These are phyloP conservation scores for Alloteropsis angusta DNA, from an alignment of 202 grass and related monocot species.

Conservation along the genomic window DNA sequence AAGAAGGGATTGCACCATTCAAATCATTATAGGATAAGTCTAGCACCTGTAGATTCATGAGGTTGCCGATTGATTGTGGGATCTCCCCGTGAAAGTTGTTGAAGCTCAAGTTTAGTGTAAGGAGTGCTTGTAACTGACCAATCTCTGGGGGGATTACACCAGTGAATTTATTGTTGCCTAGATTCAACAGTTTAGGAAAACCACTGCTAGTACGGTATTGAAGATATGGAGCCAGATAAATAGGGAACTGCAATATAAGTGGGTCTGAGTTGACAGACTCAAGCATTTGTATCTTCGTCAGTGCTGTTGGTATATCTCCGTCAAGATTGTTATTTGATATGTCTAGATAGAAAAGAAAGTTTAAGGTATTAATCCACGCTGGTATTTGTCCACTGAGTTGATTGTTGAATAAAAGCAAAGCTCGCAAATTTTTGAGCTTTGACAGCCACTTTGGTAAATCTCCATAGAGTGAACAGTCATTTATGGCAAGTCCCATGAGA, in stretches of 20 bases:
- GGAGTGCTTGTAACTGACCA: slow-evolving; percentile 25
- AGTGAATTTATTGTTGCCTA: slow-evolving; percentile 26
- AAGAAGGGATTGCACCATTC: slow-evolving; percentile 12
- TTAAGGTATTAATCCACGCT: slow-evolving; percentile 28
- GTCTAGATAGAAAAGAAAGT: slow-evolving; percentile 41
- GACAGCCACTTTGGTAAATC: slow-evolving; percentile 49
- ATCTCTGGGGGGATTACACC: slow-evolving; percentile 43
- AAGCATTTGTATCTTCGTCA: slow-evolving; percentile 32
- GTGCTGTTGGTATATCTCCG: slow-evolving; percentile 42
- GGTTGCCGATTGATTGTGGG: slow-evolving; percentile 25
- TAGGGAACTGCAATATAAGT: not conserved
- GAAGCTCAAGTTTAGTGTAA: slow-evolving; percentile 40
- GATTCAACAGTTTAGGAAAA: slow-evolving; percentile 40
- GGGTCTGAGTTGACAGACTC: slow-evolving; percentile 7
- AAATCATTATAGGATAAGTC: slow-evolving; percentile 45
- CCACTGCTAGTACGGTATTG: not conserved
- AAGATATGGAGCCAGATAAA: slow-evolving; percentile 10
- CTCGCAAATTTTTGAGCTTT: slow-evolving; percentile 34
- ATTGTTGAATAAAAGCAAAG: slow-evolving; percentile 36
- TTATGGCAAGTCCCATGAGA: slow-evolving; percentile 29
- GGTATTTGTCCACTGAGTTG: slow-evolving; percentile 36
- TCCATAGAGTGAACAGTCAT: slow-evolving; percentile 32
- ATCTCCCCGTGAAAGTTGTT: slow-evolving; percentile 43
- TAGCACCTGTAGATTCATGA: slow-evolving; percentile 31
- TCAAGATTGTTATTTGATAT: slow-evolving; percentile 49